These are phyloP conservation scores for Beauveria sp. DNA, from an alignment of 2,329 filamentous ascomycete species.

Conservation along the genomic window DNA sequence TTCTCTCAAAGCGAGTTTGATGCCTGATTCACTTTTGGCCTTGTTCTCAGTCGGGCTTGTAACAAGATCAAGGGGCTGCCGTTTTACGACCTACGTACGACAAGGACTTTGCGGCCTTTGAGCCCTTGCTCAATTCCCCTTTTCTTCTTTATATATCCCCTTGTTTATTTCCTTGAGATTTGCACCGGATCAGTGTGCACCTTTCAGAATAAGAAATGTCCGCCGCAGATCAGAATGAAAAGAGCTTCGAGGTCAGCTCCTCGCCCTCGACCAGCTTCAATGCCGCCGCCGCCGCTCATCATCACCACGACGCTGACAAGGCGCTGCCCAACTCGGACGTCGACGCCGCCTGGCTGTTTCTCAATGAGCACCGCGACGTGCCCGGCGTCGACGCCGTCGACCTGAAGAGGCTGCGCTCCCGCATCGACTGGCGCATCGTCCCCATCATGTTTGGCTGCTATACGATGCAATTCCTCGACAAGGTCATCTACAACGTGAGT, in stretches of 20 bases:
- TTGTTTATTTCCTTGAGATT: background rate
- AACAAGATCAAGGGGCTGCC: too few species aligned
- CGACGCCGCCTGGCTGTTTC: constrained; percentile 30
- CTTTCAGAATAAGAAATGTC: constrained; percentile 12
- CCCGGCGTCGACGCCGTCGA: constrained; percentile 18
- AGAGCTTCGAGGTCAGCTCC: constrained; percentile 16
- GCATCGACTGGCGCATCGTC: constrained; percentile 16
- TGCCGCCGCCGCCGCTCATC: constrained; percentile 3
- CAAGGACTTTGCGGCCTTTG: background rate
- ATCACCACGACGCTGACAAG: background rate
- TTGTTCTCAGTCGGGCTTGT: too few species aligned
- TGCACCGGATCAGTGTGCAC: background rate
- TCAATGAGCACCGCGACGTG: constrained; percentile 26
- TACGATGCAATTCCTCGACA: constrained; percentile 13
- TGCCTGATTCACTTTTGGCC: background rate
- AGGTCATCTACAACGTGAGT: constrained; percentile 12
- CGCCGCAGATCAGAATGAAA: constrained; percentile 19
- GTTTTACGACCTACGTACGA: background rate
- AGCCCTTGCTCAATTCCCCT: background rate
- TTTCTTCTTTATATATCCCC: background rate
- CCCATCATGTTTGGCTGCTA: constrained; percentile 16
- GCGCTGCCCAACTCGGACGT: constrained; percentile 15
- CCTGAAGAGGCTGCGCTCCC: constrained; percentile 10
- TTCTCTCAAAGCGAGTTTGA: background rate
- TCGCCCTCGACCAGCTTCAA: constrained; percentile 13